Evolutionary conservation across 2,329 filamentous ascomycete species (phyloP).

Genomic region (Alternaria sp.): DNA sequence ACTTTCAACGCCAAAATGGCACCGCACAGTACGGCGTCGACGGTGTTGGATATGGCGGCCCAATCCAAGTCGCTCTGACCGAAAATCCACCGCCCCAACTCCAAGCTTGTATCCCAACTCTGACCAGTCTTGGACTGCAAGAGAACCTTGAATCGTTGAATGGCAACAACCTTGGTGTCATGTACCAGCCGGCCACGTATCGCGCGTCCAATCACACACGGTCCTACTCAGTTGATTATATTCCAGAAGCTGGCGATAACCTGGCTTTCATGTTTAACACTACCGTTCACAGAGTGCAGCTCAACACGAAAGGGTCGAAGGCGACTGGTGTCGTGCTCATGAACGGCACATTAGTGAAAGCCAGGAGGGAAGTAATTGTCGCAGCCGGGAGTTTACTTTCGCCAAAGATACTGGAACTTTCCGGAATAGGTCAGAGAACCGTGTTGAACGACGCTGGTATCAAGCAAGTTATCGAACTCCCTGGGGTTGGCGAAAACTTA

Average conservation of each 20-base stretch:
- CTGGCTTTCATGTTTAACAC: slow-evolving; percentile 50
- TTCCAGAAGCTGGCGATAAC: slow-evolving; percentile 53
- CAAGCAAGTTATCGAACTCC: slow-evolving; percentile 21
- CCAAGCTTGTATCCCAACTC: slow-evolving; percentile 55
- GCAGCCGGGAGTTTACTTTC: slow-evolving; percentile 31
- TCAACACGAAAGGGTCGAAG: slow-evolving; percentile 25
- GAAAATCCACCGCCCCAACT: slow-evolving; percentile 56
- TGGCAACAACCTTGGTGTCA: slow-evolving; percentile 59
- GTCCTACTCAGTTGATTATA: slow-evolving; percentile 59
- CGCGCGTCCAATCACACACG: slow-evolving; percentile 58
- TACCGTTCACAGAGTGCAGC: slow-evolving; percentile 50
- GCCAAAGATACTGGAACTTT: slow-evolving; percentile 32
- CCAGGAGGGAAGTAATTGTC: slow-evolving; percentile 37
- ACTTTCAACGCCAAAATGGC: slow-evolving; percentile 31
- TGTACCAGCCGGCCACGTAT: slow-evolving; percentile 60
- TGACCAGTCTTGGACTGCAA: slow-evolving; percentile 56
- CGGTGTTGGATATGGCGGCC: slow-evolving; percentile 39
- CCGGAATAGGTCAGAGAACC: slow-evolving; percentile 28
- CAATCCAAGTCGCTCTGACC: slow-evolving; percentile 49
- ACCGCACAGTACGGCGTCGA: slow-evolving; percentile 31
- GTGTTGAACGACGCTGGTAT: slow-evolving; percentile 23
- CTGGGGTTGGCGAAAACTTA: slow-evolving; percentile 36
- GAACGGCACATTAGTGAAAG: slow-evolving; percentile 36
- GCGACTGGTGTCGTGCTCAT: slow-evolving; percentile 41
- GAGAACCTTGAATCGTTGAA: slow-evolving; percentile 56